Conservation (phyloP, 257 asterid species). For the Perilla frutescens region DNA sequence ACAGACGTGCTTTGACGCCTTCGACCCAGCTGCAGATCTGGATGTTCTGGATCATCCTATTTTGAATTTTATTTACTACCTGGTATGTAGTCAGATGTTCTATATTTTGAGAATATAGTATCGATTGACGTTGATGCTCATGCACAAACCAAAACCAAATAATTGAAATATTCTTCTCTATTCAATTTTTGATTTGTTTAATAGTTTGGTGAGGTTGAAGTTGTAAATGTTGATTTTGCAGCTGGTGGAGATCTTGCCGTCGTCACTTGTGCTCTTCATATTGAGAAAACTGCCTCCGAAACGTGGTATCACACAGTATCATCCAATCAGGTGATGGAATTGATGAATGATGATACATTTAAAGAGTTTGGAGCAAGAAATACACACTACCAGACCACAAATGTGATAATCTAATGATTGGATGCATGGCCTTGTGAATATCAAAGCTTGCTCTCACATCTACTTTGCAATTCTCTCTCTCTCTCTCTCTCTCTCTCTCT, state of each 20-base stretch:
- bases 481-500: too few species aligned
- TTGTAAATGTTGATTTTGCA: constrained; percentile 38
- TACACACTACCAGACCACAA: neutral
- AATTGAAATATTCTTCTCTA: neutral
- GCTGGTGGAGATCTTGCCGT: constrained; percentile 91
- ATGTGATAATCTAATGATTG: neutral
- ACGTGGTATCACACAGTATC: constrained; percentile 90
- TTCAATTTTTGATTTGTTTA: too few species aligned
- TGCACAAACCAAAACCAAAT: neutral
- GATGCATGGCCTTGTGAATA: constrained; percentile 20
- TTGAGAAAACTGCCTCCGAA: constrained; percentile 96
- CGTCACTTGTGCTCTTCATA: constrained; percentile 91
- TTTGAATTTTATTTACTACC: constrained; percentile 74
- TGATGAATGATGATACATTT: constrained; percentile 1
- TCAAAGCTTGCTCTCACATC: constrained; percentile 20
- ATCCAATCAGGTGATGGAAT: constrained; percentile 72
- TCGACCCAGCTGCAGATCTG: constrained; percentile 85
- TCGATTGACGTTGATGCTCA: neutral
- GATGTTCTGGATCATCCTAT: constrained; percentile 91
- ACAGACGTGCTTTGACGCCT: constrained; percentile 90
- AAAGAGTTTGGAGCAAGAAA: neutral
- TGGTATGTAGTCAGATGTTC: constrained; percentile 53
- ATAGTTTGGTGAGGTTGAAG: too few species aligned
- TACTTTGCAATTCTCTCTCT: neutral
- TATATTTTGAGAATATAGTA: neutral